Evolutionary conservation across 345 rosid species (phyloP).

Genomic region (Sonneratia caseolaris): DNA sequence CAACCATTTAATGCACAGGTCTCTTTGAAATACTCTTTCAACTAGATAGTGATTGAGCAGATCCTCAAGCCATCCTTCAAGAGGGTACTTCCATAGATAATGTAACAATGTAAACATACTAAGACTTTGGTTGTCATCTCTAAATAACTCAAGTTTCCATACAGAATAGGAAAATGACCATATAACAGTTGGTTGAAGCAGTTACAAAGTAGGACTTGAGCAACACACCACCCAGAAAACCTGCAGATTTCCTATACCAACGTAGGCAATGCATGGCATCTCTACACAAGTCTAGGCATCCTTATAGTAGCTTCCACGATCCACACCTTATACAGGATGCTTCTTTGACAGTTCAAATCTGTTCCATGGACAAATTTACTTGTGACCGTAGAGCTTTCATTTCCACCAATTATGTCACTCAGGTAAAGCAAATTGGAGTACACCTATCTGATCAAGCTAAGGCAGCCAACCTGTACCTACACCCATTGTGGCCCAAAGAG

Average conservation of each 20-base stretch:
- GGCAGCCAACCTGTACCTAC: neutral
- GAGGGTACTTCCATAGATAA: constrained; percentile 11
- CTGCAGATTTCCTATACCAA: neutral
- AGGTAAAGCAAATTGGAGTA: neutral
- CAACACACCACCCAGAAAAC: neutral
- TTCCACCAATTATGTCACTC: constrained; percentile 25
- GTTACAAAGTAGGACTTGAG: neutral
- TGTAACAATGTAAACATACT: constrained; percentile 7
- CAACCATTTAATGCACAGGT: neutral
- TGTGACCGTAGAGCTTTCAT: constrained; percentile 18
- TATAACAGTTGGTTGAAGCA: neutral
- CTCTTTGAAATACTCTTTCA: neutral
- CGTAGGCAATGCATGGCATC: neutral
- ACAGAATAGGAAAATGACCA: constrained; percentile 6
- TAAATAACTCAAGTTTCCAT: constrained; percentile 9
- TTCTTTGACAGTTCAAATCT: constrained; percentile 48
- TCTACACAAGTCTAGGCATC: constrained; percentile 22
- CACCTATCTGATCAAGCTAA: neutral
- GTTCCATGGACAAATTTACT: constrained; percentile 59
- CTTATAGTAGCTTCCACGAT: constrained; percentile 31
- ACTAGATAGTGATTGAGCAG: neutral
- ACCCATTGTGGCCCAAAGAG: neutral
- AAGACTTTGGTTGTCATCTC: constrained; percentile 2
- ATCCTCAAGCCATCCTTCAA: constrained; percentile 4
- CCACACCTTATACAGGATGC: constrained; percentile 46